phyloP scores from a whole-genome alignment of 2,329 filamentous ascomycete species.

The Aspergillus sp. region DNA sequence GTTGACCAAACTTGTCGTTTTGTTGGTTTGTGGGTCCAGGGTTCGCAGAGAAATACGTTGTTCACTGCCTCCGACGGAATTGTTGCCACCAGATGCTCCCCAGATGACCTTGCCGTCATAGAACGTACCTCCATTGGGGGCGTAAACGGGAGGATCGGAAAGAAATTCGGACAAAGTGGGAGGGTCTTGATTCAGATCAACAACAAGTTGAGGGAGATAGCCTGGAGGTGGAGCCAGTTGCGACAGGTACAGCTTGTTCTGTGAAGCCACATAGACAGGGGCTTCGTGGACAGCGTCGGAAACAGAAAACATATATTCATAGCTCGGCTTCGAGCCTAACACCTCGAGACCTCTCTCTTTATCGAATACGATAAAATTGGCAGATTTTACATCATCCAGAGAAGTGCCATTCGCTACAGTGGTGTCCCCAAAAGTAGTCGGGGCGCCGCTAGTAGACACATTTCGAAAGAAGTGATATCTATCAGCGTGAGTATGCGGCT shows the following conservation, averaged over 20 bases:
- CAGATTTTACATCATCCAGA: slow-evolving; percentile 25
- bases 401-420: slow-evolving; percentile 28
- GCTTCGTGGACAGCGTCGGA: slow-evolving; percentile 38
- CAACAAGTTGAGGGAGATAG: slow-evolving; percentile 32
- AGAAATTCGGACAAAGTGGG: slow-evolving; percentile 35
- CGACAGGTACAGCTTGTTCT: slow-evolving; percentile 38
- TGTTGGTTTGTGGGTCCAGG: slow-evolving; percentile 42
- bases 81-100: slow-evolving; percentile 34
- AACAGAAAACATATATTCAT: slow-evolving; percentile 35
- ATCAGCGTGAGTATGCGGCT: slow-evolving; percentile 1
- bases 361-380: slow-evolving; percentile 37
- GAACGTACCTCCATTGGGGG: slow-evolving; percentile 39
- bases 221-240: slow-evolving; percentile 33
- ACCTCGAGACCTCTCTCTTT: slow-evolving; percentile 29
- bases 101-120: slow-evolving; percentile 37
- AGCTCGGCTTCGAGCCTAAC: slow-evolving; percentile 32
- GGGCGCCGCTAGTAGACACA: slow-evolving; percentile 16
- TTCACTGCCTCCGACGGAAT: slow-evolving; percentile 30
- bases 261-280: slow-evolving; percentile 36
- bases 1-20: slow-evolving; percentile 38
- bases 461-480: slow-evolving; percentile 37
- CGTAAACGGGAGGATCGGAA: slow-evolving; percentile 41
- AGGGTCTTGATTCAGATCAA: slow-evolving; percentile 41
- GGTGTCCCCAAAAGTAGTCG: slow-evolving; percentile 26
- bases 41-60: slow-evolving; percentile 39